A percentile compares a stretch with the other conserved stretches of the same genome.
phyloP scores from a whole-genome alignment of 1,284 basidiomycete genomes.

The Schizopora paradoxa region DNA sequence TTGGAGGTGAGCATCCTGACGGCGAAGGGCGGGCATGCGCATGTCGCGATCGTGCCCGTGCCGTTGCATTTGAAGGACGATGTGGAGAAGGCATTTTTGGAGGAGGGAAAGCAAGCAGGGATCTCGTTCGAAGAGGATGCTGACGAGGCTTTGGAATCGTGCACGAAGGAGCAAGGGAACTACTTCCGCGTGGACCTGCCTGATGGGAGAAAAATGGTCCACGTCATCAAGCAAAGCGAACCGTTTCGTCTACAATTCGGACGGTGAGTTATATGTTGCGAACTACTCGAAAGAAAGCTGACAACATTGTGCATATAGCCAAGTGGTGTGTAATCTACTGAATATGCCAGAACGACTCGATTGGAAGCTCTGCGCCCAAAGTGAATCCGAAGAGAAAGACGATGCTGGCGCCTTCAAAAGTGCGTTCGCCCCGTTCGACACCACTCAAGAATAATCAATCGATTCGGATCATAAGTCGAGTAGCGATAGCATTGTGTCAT shows the following conservation, averaged over 20 bases:
- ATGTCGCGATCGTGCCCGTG: constrained; percentile 83
- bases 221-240: constrained; percentile 70
- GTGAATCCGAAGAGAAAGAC: constrained; percentile 76
- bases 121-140: constrained; percentile 63
- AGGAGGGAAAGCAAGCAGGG: constrained; percentile 58
- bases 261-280: constrained; percentile 50
- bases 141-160: constrained; percentile 54
- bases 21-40: constrained; percentile 89
- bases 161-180: constrained; percentile 50
- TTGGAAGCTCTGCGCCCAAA: constrained; percentile 83
- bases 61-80: constrained; percentile 55
- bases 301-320: constrained; percentile 39
- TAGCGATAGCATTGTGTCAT: no score
- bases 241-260: constrained; percentile 92
- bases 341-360: constrained; percentile 74
- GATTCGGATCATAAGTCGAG: no score
- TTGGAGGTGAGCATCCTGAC: constrained; percentile 87
- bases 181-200: constrained; percentile 92
- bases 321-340: constrained; percentile 71
- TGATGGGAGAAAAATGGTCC: constrained; percentile 79
- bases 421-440: constrained; percentile 73
- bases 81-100: constrained; percentile 66
- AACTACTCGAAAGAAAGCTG: constrained; percentile 8
- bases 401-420: constrained; percentile 80
- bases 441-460: constrained; percentile 16